Base-by-base conservation (phyloP, 1,139 yeast species). In the Sugiyamaella neomexicana region DNA sequence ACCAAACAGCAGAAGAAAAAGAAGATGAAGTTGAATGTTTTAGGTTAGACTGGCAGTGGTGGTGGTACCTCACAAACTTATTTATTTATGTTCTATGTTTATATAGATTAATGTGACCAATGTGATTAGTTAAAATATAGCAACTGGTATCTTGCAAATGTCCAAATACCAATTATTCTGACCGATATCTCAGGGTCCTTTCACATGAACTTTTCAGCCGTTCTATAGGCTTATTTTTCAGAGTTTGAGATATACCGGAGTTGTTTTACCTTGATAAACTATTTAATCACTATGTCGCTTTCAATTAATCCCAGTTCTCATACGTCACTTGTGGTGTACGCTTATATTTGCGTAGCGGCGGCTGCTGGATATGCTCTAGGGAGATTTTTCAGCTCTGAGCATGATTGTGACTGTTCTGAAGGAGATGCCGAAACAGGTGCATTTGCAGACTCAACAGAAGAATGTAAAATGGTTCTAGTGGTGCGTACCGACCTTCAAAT, bases 401-500 rank as follows among this genome's bases (percentile, higher is more conserved):
- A 36, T 23, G 9, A 2, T 9, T 45, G 49, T 20, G 49, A 45
- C 20, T 45, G 49, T 16, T 8, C 42, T 16, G 61, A 53, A 23
- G 62, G 59, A 17, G 60, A 53, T 31, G 63, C 57, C 36, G 62
- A 58, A 12, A 57, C 52, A 23, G 56, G 45, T 25, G 53, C 50
- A 10, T 62, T 57, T 46, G 57, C 61, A 1, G 58, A 73, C 83
- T 16, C 88, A 83, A 1, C 93, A 89, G 70, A 67, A 2, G 96
- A 88, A 68, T 91, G 87, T 43, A 77, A 90, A 61, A 86, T 93
- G 96, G 90, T 95, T 0, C 75, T 95, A 38, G 82, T 90, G 1
- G 91, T 93, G 1, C 82, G 99, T 57, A 89, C 86, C 44, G 99
- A 93, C 68, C 75, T 93, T 60, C 85, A 83, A 54, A 93, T 93